Base-by-base conservation (phyloP, 495 filamentous ascomycete genomes). In the Penicillium argentinense region DNA sequence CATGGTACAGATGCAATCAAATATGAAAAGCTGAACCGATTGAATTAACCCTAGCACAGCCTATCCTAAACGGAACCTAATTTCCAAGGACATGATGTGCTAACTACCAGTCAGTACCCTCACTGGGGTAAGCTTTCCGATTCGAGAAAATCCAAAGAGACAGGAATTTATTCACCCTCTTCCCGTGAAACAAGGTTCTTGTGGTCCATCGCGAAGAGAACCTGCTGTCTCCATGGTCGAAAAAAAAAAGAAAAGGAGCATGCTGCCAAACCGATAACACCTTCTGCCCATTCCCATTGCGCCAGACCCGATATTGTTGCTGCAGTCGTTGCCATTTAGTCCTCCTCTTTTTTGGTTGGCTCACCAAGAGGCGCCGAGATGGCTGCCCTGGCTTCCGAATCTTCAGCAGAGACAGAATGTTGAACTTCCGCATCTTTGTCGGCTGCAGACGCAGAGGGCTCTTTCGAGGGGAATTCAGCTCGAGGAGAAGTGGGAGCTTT, bases 201-300 rank as follows among this genome's bases (percentile, higher is more conserved):
- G 6, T 12, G 38, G 45, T 51, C 45, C 33, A 29, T 19, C 22
- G 44, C 13, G 23, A 47, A 44, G 50, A 57, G 47, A 41, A 39
- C 39, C 53, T 49, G 13, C 54, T n/a, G n/a, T n/a, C n/a, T n/a
- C 49, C 52, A 49, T 59, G 43, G 39, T 39, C 47, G 30, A 59
- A 53, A 36, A 45, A 32, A 44, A 67, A 59, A 36, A 45, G 28
- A 44, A 67, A 59, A 45, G 51, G 49, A 57, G 49, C 44, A 57
- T 53, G 51, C 50, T 52, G 46, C 33, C 39, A 56, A 62, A 55
- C 66, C 58, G 48, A 67, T 58, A 74, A 72, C 67, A 69, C 70
- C 68, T 60, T 58, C 62, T 64, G 62, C 67, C 54, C 62, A 53
- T 64, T 55, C 59, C 68, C 63, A 39, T 67, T 73, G 63, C 70